These are phyloP conservation scores for Lactuca sativa DNA, from an alignment of 129 eudicot species.

Conservation along the genomic window DNA sequence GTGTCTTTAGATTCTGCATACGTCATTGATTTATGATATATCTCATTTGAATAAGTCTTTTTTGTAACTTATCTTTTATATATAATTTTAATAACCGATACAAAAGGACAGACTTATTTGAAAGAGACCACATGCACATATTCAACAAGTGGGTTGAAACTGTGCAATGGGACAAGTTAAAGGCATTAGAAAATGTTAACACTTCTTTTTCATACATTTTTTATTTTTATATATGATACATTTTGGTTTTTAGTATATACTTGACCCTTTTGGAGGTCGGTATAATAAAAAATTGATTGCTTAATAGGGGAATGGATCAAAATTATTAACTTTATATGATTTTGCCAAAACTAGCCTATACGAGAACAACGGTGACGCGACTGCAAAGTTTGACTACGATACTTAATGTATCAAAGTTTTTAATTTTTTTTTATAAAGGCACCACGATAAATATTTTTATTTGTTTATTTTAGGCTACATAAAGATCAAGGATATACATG, in stretches of 20 bases:
- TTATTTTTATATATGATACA: too few species aligned
- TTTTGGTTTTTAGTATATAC: too few species aligned
- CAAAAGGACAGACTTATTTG: background rate
- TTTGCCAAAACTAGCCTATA: constrained; percentile 1
- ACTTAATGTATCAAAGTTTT: background rate
- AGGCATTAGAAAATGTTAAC: background rate
- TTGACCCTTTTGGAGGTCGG: too few species aligned
- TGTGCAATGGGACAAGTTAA: background rate
- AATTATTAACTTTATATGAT: background rate
- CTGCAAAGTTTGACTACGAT: too few species aligned
- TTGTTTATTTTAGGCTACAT: background rate
- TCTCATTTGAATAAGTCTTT: constrained; percentile 10
- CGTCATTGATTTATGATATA: background rate
- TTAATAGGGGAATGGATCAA: too few species aligned
- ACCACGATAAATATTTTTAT: background rate
- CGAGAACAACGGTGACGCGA: background rate
- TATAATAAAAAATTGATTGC: too few species aligned
- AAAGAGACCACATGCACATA: constrained; percentile 21
- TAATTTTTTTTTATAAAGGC: too few species aligned
- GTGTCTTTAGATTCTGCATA: background rate
- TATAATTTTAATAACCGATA: background rate
- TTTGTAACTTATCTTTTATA: background rate
- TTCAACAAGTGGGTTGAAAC: background rate
- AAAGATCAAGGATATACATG: background rate
- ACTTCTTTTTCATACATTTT: too few species aligned